Evolutionary conservation across 768 basidiomycete species (phyloP).

Genomic region (Boletus tylopilopsis): DNA sequence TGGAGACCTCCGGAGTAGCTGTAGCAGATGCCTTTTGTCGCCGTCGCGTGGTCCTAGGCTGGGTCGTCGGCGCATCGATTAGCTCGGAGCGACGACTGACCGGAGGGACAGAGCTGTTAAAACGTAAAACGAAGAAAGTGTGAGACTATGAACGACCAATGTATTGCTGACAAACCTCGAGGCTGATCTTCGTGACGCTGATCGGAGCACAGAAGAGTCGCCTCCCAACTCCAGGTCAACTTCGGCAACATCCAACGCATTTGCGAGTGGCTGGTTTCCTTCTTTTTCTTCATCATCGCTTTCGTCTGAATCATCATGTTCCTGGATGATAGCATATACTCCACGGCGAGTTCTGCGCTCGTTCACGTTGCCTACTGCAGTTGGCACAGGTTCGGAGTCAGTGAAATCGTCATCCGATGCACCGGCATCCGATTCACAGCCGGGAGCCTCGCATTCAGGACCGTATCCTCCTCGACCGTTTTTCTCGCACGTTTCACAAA

Average conservation of each 20-base stretch:
- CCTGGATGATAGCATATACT: slow-evolving; percentile 68
- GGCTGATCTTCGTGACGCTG: slow-evolving; percentile 25
- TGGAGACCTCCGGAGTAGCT: slow-evolving; percentile 46
- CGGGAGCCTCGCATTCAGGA: slow-evolving; percentile 46
- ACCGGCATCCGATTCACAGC: slow-evolving; percentile 45
- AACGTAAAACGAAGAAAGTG: too few relatives aligned
- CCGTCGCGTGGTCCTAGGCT: slow-evolving; percentile 56
- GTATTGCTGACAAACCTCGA: slow-evolving; percentile 21
- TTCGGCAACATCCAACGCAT: slow-evolving; percentile 44
- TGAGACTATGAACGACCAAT: slow-evolving; percentile 10
- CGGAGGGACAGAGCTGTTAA: slow-evolving; percentile 25
- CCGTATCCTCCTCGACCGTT: slow-evolving; percentile 70
- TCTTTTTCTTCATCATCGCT: slow-evolving; percentile 53
- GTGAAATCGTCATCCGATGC: slow-evolving; percentile 32
- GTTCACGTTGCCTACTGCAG: slow-evolving; percentile 58
- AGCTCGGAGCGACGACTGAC: slow-evolving; percentile 28
- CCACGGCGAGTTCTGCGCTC: slow-evolving; percentile 79
- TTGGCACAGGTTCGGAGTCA: slow-evolving; percentile 44
- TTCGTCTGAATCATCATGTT: slow-evolving; percentile 59
- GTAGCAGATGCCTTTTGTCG: slow-evolving; percentile 44
- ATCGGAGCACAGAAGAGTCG: slow-evolving; percentile 20
- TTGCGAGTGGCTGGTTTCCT: slow-evolving; percentile 45
- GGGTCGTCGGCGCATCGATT: slow-evolving; percentile 24
- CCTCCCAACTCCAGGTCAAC: slow-evolving; percentile 50
- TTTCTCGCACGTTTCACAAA: slow-evolving; percentile 86